Base-by-base conservation (phyloP, 2,329 filamentous ascomycete genomes). In the Biscogniauxia marginata region DNA sequence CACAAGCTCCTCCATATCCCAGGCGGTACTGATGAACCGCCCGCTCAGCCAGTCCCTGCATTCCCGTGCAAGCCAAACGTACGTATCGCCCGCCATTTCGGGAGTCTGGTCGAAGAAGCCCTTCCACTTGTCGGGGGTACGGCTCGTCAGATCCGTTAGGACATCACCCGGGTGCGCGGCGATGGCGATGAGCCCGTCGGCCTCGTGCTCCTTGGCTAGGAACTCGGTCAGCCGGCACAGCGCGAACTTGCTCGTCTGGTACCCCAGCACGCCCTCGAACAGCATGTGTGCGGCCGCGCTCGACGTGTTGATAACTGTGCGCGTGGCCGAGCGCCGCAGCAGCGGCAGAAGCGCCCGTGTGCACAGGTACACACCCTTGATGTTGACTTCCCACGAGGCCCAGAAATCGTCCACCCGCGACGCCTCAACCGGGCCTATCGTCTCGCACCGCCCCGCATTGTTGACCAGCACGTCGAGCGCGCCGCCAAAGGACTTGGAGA, bases 171-270 rank as follows among this genome's bases (percentile, higher is more conserved):
- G 78, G 62, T 80, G 75, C 3, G 78, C 54, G 2, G 66, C 59
- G 30, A 72, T 68, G 2, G 71, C 69, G 7, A 79, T 59, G 1
- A 78, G 57, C 0, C 74, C 74, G 52, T 77, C 61, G 4, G 68
- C 68, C 7, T 64, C 66, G 58, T 80, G 74, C 59, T 81, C 79
- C 25, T 59, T 61, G 3, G 65, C 67, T 5, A 76, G 50, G 52
- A 74, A 77, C 59, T 81, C 74, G 30, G 67, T 73, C 23, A 80
- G 64, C 4, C 75, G 71, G 45, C 74, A 66, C 3, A 76, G 53
- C 1, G 77, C 74, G 46, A 78, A 69, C 62, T 81, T 80, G 44
- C 72, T 66, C 13, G 70, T 72, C 64, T 78, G 75, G 60, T 82
- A 82, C 1, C 72, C 70, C 13, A 72, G 76, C 0, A 68, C 69